Evolutionary conservation across 768 basidiomycete genomes (phyloP), one percentile per base, ranked within the genome.

Genomic region (Amanita muscaria): DNA sequence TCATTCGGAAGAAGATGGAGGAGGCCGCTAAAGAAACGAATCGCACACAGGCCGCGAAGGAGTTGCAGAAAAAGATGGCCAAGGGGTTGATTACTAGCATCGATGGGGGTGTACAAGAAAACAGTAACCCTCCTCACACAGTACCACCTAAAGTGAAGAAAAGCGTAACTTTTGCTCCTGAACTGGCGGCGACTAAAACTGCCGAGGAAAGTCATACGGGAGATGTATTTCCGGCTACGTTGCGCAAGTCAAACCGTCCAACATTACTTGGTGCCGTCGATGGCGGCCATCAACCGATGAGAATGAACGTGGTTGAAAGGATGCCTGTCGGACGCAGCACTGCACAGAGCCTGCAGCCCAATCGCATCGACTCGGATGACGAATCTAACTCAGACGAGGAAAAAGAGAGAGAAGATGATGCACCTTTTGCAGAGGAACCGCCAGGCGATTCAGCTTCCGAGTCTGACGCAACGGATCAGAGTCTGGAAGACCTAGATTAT

Each of bases 11-110:
- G 53, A 68, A 72, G 19, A 75, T 67, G 53, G 67, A 74, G 49
- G 74, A 69, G 4, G 69, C 69, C 12, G 56, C 55, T 39, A 59
- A 55, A 27, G 70, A 70, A 49, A 62, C 63, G 42, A 67, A 62
- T 39, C 64, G 60, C 40, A 42, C 65, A 22, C 64, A 66, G 48
- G 64, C 62, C 16, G 64, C 67, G 2, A 68, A 65, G 46, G 71
- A 80, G 47, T 62, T 86, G 57, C 83, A 86, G 59, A 83, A 77
- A 67, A 84, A 77, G 63, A 85, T 89, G 83, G 86, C 84, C 2
- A 77, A 71, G 51, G 77, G 83, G 0, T 65, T 88, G 30, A 47
- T 88, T 31, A 59, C 60, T 36, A 70, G 70, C 45, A 15, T 16
- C 2, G 56, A 74, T 44, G 66, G 67, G 44, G 54, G 62, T 29